Evolutionary conservation across 371 early-diverging fungal species (phyloP).

Genomic region (Saksenaea oblongispora): DNA sequence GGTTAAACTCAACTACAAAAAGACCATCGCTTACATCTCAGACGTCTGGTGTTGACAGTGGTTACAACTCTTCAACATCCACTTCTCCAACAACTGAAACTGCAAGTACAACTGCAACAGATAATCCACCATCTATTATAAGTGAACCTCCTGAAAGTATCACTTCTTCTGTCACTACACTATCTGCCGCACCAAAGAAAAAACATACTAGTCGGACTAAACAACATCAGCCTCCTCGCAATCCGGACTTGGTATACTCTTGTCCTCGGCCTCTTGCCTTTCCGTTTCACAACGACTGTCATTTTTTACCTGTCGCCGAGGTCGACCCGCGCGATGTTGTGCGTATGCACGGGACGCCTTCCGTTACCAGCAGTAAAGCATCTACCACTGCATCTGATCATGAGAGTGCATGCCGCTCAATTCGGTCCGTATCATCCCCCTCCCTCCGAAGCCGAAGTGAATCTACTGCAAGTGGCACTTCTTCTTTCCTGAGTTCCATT

Average conservation of each 20-base stretch:
- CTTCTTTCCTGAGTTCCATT: slow-evolving; percentile 35
- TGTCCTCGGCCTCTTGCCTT: slow-evolving; percentile 53
- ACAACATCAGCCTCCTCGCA: slow-evolving; percentile 30
- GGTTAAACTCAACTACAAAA: slow-evolving; percentile 23
- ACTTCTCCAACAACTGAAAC: slow-evolving; percentile 23
- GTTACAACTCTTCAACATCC: slow-evolving; percentile 42
- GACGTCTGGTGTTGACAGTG: slow-evolving; percentile 42
- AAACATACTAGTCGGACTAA: slow-evolving; percentile 9
- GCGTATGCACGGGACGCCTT: slow-evolving; percentile 22
- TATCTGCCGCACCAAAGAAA: slow-evolving; percentile 9
- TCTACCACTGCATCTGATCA: slow-evolving; percentile 19
- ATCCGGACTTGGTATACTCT: slow-evolving; percentile 49
- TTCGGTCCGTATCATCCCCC: slow-evolving; percentile 12
- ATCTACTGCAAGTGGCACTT: slow-evolving; percentile 25
- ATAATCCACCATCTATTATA: slow-evolving; percentile 3
- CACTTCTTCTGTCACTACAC: slow-evolving; percentile 12
- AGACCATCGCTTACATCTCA: slow-evolving; percentile 35
- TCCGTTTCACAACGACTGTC: slow-evolving; percentile 56
- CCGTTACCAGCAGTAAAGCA: slow-evolving; percentile 12
- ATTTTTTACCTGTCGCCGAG: slow-evolving; percentile 54
- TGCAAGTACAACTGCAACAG: slow-evolving; percentile 8
- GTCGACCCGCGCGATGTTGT: slow-evolving; percentile 53
- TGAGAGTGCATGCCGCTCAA: slow-evolving; percentile 17
- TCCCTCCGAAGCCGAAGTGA: slow-evolving; percentile 17
- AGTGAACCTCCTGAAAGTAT: neutral